phyloP scores from a whole-genome alignment of 2,329 filamentous ascomycete genomes.

The Teratosphaeria epicoccoides region DNA sequence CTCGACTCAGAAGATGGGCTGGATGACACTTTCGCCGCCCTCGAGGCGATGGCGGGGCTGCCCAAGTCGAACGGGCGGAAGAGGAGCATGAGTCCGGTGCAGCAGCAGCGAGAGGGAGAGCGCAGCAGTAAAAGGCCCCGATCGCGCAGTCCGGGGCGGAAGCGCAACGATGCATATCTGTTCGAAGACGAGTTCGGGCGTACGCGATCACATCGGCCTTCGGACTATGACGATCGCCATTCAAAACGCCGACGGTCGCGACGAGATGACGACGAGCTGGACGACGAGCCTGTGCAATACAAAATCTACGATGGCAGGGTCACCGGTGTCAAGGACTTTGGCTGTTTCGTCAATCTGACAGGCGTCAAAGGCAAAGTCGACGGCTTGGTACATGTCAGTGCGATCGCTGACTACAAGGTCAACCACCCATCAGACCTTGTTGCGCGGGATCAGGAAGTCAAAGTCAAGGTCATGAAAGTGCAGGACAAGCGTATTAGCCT shows the following conservation, averaged over 20 bases:
- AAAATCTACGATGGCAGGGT: conserved; percentile 88
- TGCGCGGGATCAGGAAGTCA: conserved; percentile 68
- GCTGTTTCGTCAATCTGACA: conserved; percentile 85
- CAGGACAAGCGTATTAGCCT: conserved; percentile 73
- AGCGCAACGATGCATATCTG: conserved; percentile 40
- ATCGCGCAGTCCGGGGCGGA: conserved; percentile 29
- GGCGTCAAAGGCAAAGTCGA: conserved; percentile 82
- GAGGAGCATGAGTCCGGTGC: conserved; percentile 49
- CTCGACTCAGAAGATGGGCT: conserved; percentile 46
- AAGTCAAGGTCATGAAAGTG: conserved; percentile 84
- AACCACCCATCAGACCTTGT: conserved; percentile 87
- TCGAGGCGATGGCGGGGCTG: conserved; percentile 77
- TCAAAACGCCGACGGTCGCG: conserved; percentile 31
- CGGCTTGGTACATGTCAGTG: conserved; percentile 86
- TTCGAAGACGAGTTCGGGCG: conserved; percentile 51
- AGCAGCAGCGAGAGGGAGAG: conserved; percentile 32
- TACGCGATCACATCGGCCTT: conserved; percentile 32
- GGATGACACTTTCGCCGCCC: conserved; percentile 82
- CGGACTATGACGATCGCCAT: conserved; percentile 29
- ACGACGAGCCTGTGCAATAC: conserved; percentile 68
- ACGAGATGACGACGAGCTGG: conserved; percentile 62
- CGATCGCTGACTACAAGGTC: conserved; percentile 74
- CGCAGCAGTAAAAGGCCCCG: conserved; percentile 17
- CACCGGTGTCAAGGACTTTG: conserved; percentile 90
- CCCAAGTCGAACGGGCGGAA: conserved; percentile 45